These are phyloP conservation scores for Bjerkandera adusta DNA, from an alignment of 1,284 basidiomycete genomes.

Conservation along the genomic window DNA sequence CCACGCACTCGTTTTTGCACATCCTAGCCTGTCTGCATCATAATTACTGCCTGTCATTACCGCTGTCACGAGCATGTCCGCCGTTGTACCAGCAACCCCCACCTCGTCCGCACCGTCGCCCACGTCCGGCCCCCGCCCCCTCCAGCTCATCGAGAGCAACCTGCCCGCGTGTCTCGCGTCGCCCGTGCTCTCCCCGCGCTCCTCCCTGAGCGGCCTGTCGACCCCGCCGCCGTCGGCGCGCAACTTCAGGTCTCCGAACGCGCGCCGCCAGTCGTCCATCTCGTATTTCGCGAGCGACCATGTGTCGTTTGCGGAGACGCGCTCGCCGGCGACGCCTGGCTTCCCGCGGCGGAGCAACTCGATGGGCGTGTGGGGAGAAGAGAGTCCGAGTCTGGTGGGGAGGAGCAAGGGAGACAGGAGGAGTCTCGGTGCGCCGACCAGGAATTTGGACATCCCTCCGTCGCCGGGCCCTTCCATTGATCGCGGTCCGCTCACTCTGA, in stretches of 20 bases:
- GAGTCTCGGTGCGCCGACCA: constrained; percentile 20
- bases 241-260: constrained; percentile 19
- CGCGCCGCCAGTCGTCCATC: constrained; percentile 61
- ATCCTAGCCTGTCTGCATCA: no score
- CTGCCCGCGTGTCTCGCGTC: constrained; percentile 11
- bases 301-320: constrained; percentile 23
- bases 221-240: constrained; percentile 24
- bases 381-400: not conserved
- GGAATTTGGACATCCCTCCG: constrained; percentile 9
- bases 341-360: constrained; percentile 25
- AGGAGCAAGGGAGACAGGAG: constrained; percentile 23
- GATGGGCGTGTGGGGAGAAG: constrained; percentile 15
- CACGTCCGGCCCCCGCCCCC: constrained; percentile 23
- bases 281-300: constrained; percentile 49
- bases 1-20: not conserved
- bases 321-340: constrained; percentile 24
- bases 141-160: constrained; percentile 32
- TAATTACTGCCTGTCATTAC: constrained; percentile 10
- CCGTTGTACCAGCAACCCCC: constrained; percentile 1
- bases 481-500: constrained; percentile 50
- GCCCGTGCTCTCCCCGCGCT: constrained; percentile 8
- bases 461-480: constrained; percentile 20
- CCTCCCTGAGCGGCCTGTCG: constrained; percentile 17
- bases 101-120: constrained; percentile 10
- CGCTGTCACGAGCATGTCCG: constrained; percentile 1